A percentile compares a stretch with the other conserved stretches of the same genome.
Conservation (phyloP, 306 rosid species). For the Prunus mongolica region DNA sequence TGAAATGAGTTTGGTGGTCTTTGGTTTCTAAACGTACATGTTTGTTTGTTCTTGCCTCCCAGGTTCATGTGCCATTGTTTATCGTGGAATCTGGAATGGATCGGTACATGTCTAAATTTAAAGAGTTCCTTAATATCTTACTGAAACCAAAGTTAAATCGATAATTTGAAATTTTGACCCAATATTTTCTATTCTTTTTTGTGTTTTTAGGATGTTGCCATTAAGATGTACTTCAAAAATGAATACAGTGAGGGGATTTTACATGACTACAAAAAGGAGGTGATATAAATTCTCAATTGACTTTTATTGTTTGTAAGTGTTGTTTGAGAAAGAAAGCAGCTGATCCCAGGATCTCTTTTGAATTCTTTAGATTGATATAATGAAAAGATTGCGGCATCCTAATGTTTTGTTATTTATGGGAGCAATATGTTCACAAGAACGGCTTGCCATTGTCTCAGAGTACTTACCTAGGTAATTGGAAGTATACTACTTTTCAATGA, state of each 20-base stretch:
- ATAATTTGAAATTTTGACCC: constrained; percentile 15
- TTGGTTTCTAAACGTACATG: background rate
- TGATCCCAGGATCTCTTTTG: constrained; percentile 13
- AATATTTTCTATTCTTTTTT: constrained; percentile 2
- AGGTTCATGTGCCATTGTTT: constrained; percentile 67
- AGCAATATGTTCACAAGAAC: constrained; percentile 62
- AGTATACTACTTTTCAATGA: background rate
- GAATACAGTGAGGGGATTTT: constrained; percentile 45
- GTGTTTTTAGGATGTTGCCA: constrained; percentile 56
- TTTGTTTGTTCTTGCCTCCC: constrained; percentile 21
- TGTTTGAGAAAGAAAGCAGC: constrained; percentile 19
- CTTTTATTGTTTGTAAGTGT: constrained; percentile 1
- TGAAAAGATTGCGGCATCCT: constrained; percentile 85
- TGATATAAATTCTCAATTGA: constrained; percentile 2
- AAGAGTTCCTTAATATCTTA: constrained; percentile 9
- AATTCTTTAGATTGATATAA: constrained; percentile 61
- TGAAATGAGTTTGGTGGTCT: background rate
- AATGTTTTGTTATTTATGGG: constrained; percentile 84
- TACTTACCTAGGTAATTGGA: constrained; percentile 61
- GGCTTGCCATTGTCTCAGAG: constrained; percentile 73
- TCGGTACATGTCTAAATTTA: constrained; percentile 40
- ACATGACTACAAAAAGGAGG: constrained; percentile 65
- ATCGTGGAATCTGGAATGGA: constrained; percentile 80
- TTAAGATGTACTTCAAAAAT: constrained; percentile 60
- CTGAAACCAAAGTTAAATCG: background rate